phyloP scores from a whole-genome alignment of 2,329 filamentous ascomycete genomes.

The Xylaria polymorpha region DNA sequence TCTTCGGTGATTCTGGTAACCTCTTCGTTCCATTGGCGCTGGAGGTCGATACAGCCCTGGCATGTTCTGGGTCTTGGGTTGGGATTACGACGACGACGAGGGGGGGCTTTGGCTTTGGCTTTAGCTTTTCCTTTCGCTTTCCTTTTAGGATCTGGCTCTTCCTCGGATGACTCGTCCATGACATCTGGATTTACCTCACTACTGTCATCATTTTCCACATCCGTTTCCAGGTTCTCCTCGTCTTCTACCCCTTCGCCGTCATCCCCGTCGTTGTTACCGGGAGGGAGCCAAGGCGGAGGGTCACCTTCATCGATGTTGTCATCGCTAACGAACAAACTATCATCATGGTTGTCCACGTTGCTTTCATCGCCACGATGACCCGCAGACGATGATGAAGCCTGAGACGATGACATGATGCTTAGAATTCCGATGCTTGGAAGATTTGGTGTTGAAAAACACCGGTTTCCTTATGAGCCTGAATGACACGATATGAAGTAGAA shows the following conservation, averaged over 20 bases:
- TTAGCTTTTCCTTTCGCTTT: neutral
- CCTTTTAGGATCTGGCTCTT: neutral
- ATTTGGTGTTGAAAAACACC: neutral
- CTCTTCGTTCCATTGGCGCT: neutral
- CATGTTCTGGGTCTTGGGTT: neutral
- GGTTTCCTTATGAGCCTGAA: neutral
- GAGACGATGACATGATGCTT: slow-evolving; percentile 21
- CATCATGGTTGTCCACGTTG: neutral
- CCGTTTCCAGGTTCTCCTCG: neutral
- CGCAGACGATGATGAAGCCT: neutral
- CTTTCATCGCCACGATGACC: neutral
- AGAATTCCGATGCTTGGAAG: neutral
- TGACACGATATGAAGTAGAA: neutral
- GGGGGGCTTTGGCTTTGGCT: neutral
- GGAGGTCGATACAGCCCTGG: neutral
- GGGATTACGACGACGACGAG: neutral
- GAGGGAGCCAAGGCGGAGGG: neutral
- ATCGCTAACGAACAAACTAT: neutral
- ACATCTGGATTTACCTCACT: slow-evolving; percentile 15
- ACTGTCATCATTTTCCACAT: slow-evolving; percentile 9
- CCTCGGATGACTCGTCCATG: slow-evolving; percentile 1
- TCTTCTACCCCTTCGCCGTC: neutral
- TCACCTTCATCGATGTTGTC: neutral
- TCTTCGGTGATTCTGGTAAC: neutral
- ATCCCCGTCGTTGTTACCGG: neutral